These are phyloP conservation scores for Podosphaera fusca DNA, from an alignment of 2,329 filamentous ascomycete genomes.

Conservation along the genomic window DNA sequence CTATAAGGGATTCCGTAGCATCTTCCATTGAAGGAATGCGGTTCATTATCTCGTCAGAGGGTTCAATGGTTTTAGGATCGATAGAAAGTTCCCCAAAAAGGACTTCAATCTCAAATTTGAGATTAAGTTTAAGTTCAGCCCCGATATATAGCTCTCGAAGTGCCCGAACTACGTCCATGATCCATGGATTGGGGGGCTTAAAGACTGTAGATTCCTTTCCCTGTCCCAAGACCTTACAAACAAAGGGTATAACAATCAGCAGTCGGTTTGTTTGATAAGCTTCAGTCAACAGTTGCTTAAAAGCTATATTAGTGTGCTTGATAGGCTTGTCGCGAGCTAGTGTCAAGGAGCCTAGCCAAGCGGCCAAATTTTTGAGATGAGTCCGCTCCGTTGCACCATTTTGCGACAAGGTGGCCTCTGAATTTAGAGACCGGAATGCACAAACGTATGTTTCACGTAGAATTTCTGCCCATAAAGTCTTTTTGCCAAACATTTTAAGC, in stretches of 20 bases:
- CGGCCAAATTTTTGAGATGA: conserved; percentile 79
- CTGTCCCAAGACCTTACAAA: conserved; percentile 83
- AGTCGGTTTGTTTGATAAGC: conserved; percentile 82
- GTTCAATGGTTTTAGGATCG: conserved; percentile 81
- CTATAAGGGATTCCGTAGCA: conserved; percentile 22
- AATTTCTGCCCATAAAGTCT: conserved; percentile 65
- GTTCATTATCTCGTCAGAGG: conserved; percentile 66
- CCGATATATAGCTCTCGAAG: conserved; percentile 86
- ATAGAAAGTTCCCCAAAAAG: conserved; percentile 78
- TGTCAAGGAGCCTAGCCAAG: conserved; percentile 82
- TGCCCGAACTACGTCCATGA: conserved; percentile 85
- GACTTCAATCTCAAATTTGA: conserved; percentile 97
- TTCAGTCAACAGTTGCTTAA: conserved; percentile 85
- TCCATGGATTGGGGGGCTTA: conserved; percentile 84
- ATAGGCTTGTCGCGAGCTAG: conserved; percentile 87
- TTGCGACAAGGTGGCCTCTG: conserved; percentile 47
- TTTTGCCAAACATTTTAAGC: conserved; percentile 60
- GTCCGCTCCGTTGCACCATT: conserved; percentile 64
- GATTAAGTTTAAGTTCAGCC: conserved; percentile 80
- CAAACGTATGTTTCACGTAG: conserved; percentile 79
- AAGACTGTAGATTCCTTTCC: conserved; percentile 73
- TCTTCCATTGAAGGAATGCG: conserved; percentile 40
- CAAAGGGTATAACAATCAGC: conserved; percentile 84
- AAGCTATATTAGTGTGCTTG: conserved; percentile 88
- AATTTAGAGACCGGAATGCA: conserved; percentile 68